phyloP scores from a whole-genome alignment of 495 filamentous ascomycete genomes.

The Pseudotulostoma volvatum region DNA sequence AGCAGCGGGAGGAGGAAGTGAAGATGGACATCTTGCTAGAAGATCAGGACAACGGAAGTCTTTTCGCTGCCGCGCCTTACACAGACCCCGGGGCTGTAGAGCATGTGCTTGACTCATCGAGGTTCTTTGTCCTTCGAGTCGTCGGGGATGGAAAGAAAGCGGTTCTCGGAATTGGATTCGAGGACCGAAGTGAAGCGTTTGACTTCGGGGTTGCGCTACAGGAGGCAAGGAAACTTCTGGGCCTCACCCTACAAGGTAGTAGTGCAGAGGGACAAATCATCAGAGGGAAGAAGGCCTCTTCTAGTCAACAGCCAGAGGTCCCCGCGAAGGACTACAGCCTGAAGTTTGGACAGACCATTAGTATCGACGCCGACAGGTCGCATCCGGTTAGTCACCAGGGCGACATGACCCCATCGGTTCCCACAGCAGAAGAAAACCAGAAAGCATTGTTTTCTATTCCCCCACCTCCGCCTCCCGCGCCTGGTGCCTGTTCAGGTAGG shows the following conservation, averaged over 20 bases:
- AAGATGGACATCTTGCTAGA: constrained; percentile 61
- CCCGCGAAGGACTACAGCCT: constrained; percentile 57
- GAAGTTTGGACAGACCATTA: constrained; percentile 76
- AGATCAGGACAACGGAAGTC: constrained; percentile 45
- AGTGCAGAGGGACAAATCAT: constrained; percentile 7
- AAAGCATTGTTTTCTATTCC: constrained; percentile 30
- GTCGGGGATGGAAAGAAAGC: constrained; percentile 53
- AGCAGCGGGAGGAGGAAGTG: constrained; percentile 31
- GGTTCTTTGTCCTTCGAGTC: constrained; percentile 72
- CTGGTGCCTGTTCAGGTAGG: not conserved
- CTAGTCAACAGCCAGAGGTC: constrained; percentile 4
- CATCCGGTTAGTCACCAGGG: constrained; percentile 3
- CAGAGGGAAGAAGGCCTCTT: not conserved
- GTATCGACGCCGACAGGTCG: constrained; percentile 45
- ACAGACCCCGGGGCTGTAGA: constrained; percentile 40
- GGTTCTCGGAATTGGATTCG: constrained; percentile 66
- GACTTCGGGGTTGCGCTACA: constrained; percentile 69
- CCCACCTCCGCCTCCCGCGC: constrained; percentile 19
- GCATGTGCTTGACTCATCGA: constrained; percentile 52
- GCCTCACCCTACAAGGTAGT: constrained; percentile 14
- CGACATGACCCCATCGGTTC: constrained; percentile 3
- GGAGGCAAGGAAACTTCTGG: constrained; percentile 46
- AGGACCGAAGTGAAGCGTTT: constrained; percentile 67
- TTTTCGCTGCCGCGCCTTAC: constrained; percentile 73
- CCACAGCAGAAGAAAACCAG: constrained; percentile 9